Evolutionary conservation across 768 basidiomycete genomes (phyloP), one percentile per base, ranked within the genome.

Genomic region (Boletus insuetus): DNA sequence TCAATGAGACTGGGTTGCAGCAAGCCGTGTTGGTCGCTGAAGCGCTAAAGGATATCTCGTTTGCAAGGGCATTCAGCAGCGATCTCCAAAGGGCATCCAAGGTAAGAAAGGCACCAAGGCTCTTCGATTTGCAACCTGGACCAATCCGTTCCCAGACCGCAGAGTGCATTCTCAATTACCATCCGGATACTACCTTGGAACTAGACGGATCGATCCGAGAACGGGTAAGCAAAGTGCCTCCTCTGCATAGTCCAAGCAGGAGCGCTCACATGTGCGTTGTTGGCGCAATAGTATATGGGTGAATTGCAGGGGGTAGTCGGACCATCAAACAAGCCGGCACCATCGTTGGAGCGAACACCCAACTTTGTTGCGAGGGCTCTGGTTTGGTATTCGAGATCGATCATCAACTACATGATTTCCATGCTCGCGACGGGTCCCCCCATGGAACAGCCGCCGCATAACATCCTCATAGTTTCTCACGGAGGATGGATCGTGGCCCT

Each of bases 21-120:
- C 89, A 93, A 68, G 86, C 86, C 20, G 63, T 65, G 52, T 69
- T 77, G 51, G 79, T 84, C 2, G 87, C 80, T 2, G 70, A 77
- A 56, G 79, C 77, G 40, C 70, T 92, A 58, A 77, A 77, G 63
- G 64, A 73, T 34, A 70, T 86, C 17, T 72, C 71, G 9, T 88
- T 94, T 59, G 77, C 75, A 35, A 70, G 69, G 26, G 88, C 84
- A 31, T 85, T 81, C 65, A 82, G 80, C 56, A 94, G 91, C 64
- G 89, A 92, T 74, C 77, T 94, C 46, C 71, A 61, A 46, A 75
- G 92, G 54, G 91, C 91, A 13, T 72, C 70, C 45, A 79, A 82
- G 73, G 91, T 91, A 64, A 71, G 73, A 54, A 43, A 8, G 1
- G 0, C 17, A 16, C 12, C n/a, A 16, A 22, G 44, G 34, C 19